A percentile compares a stretch with the other conserved stretches of the same genome.
These are phyloP conservation scores for Dipodascopsis tothii DNA, from an alignment of 805 yeast species.

Conservation along the genomic window DNA sequence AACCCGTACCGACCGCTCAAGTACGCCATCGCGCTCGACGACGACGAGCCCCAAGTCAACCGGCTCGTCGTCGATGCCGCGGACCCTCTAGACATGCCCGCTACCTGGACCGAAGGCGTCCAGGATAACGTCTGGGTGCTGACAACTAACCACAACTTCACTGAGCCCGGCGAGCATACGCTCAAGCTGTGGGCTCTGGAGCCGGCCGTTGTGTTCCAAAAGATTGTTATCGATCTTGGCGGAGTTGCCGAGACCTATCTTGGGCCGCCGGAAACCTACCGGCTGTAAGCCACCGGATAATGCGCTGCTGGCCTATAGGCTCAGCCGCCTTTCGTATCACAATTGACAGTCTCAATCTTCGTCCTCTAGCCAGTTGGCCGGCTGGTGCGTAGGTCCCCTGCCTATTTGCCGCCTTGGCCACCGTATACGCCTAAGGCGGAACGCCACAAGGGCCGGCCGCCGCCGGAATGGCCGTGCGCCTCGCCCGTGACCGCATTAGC, in stretches of 20 bases:
- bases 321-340: no score
- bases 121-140: neutral
- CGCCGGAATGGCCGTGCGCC: no score
- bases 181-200: conserved; percentile 17
- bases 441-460: no score
- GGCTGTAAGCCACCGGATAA: no score
- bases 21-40: conserved; percentile 28
- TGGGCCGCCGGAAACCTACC: conserved; percentile 15
- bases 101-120: neutral
- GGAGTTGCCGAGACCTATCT: conserved; percentile 18
- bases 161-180: conserved; percentile 9
- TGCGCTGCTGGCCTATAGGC: no score
- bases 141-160: neutral
- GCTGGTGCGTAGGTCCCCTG: no score
- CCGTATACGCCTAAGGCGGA: no score
- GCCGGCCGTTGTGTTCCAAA: conserved; percentile 19
- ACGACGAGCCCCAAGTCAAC: conserved; percentile 21
- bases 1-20: conserved; percentile 24
- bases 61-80: neutral
- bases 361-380: no score
- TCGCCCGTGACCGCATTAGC: no score
- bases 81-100: neutral
- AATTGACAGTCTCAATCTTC: no score
- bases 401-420: no score
- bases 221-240: conserved; percentile 19